Conservation (phyloP, 805 yeast species). For the Blastobotrys parvus region DNA sequence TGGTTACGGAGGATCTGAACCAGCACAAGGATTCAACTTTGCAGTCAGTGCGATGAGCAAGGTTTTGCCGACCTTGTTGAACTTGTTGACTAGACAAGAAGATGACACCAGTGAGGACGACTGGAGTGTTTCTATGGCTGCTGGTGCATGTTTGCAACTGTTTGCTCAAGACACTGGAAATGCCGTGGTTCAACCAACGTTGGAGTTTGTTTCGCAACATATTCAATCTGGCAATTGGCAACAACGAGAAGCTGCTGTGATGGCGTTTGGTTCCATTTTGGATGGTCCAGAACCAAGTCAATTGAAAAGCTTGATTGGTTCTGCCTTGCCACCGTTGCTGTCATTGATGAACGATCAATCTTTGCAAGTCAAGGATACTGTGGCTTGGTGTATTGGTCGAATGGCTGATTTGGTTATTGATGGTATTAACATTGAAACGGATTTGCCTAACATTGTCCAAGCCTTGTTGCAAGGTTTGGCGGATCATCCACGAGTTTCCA, state of each 20-base stretch:
- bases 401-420: conserved; percentile 81
- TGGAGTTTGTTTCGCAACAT: conserved; percentile 73
- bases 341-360: conserved; percentile 62
- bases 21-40: conserved; percentile 59
- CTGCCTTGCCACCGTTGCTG: conserved; percentile 77
- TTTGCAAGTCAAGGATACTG: conserved; percentile 90
- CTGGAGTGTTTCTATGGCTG: conserved; percentile 98
- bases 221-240: conserved; percentile 64
- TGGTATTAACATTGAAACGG: conserved; percentile 57
- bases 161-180: conserved; percentile 88
- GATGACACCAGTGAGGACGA: conserved; percentile 90
- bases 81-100: conserved; percentile 75
- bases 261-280: conserved; percentile 96
- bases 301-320: conserved; percentile 58
- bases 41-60: conserved; percentile 77
- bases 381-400: conserved; percentile 97
- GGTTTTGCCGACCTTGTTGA: conserved; percentile 79
- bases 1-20: conserved; percentile 23
- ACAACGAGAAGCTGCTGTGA: conserved; percentile 91
- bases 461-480: conserved; percentile 74
- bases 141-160: conserved; percentile 92
- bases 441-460: conserved; percentile 61
- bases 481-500: conserved; percentile 87
- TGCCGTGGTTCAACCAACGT: conserved; percentile 76
- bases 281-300: conserved; percentile 85